These are phyloP conservation scores for Paecilomyces formosus DNA, from an alignment of 2,329 filamentous ascomycete species.

Conservation along the genomic window DNA sequence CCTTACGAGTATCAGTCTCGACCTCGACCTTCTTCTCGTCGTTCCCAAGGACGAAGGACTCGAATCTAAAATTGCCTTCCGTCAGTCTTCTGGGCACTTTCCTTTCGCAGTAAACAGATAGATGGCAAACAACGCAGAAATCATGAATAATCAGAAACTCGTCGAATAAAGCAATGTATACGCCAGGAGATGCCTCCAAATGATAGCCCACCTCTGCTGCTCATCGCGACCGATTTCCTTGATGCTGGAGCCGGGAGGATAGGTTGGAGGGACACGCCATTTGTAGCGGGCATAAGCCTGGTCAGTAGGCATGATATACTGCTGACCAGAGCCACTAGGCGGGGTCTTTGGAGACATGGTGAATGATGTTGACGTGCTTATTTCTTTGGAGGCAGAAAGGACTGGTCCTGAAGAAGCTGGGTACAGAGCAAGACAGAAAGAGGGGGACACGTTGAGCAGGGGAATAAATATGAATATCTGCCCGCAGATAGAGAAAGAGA, in stretches of 20 bases:
- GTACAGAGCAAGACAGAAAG: neutral
- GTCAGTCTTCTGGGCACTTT: slow-evolving; percentile 10
- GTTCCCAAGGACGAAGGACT: slow-evolving; percentile 79
- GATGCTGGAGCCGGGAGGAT: neutral
- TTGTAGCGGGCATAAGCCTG: neutral
- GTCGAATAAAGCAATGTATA: neutral
- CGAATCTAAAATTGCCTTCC: slow-evolving; percentile 57
- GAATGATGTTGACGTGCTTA: neutral
- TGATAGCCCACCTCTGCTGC: neutral
- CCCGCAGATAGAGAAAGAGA: neutral
- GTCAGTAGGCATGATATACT: neutral
- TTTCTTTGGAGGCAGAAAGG: neutral
- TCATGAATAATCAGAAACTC: neutral
- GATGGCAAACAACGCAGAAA: neutral
- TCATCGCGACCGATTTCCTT: neutral
- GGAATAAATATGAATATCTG: neutral
- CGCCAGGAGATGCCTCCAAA: neutral
- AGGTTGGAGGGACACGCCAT: neutral
- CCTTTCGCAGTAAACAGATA: neutral
- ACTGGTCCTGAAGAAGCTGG: neutral
- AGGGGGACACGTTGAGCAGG: neutral
- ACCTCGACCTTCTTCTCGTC: slow-evolving; percentile 92
- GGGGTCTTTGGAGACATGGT: neutral
- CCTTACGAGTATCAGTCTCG: slow-evolving; percentile 79
- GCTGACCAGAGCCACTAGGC: neutral